A percentile compares a stretch with the other conserved stretches of the same genome.
phyloP scores from a whole-genome alignment of 1,139 yeast species.

The Taphrina deformans region DNA sequence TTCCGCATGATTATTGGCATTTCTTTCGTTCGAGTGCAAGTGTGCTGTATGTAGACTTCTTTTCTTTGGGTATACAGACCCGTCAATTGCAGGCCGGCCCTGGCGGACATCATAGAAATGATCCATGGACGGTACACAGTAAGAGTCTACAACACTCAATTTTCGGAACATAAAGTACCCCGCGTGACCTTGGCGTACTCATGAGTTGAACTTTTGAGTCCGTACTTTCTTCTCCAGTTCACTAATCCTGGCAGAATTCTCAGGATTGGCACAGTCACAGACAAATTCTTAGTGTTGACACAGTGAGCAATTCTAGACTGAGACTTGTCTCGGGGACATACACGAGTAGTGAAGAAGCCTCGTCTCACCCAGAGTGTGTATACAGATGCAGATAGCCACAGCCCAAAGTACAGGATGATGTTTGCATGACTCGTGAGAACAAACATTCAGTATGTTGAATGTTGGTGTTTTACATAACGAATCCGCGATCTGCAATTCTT shows the following conservation, averaged over 20 bases:
- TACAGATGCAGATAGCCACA: not conserved
- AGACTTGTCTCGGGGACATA: constrained; percentile 1
- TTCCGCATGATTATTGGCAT: not conserved
- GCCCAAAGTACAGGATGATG: too few species aligned
- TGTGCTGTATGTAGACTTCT: not conserved
- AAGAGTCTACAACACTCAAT: not conserved
- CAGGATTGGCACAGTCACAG: not conserved
- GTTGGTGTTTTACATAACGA: not conserved
- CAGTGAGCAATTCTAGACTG: not conserved
- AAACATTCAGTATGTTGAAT: not conserved
- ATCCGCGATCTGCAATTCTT: too few species aligned
- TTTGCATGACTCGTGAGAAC: not conserved
- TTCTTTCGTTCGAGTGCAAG: not conserved
- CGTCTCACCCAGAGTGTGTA: not conserved
- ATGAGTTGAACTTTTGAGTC: not conserved
- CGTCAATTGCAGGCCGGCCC: not conserved
- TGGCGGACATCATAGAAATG: not conserved
- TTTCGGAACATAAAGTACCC: constrained; percentile 1
- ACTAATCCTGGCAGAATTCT: not conserved
- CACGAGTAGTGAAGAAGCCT: not conserved
- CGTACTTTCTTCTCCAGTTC: not conserved
- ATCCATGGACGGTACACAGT: not conserved
- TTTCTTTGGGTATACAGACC: not conserved
- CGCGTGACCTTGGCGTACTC: not conserved
- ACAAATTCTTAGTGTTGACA: not conserved